Percentiles rank a stretch among this genome's conserved stretches.
phyloP scores from a whole-genome alignment of 805 yeast genomes.

The Wickerhamomyces strasburgensis region DNA sequence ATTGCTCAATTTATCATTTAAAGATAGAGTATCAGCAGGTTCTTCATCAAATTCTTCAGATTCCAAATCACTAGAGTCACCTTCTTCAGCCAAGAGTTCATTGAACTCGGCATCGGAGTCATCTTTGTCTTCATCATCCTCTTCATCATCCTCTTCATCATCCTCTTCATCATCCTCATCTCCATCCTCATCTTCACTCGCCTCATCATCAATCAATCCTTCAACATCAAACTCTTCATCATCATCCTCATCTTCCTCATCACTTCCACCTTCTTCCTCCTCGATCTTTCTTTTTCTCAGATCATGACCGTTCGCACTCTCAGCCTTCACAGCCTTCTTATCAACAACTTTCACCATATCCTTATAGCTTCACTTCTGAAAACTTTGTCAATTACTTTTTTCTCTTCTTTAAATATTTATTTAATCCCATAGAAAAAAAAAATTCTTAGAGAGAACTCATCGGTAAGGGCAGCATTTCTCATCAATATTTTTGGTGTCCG shows the following conservation, averaged over 20 bases:
- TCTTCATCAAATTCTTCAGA: slow-evolving; percentile 48
- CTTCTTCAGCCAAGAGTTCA: slow-evolving; percentile 38
- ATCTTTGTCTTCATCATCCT: slow-evolving; percentile 26
- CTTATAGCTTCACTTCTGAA: no score
- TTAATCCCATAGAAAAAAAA: no score
- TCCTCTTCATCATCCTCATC: slow-evolving; percentile 17
- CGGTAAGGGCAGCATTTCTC: no score
- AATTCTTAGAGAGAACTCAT: no score
- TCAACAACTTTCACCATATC: slow-evolving; percentile 1
- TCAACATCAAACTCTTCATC: slow-evolving; percentile 16
- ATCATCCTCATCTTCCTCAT: slow-evolving; percentile 4
- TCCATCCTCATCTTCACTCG: slow-evolving; percentile 10
- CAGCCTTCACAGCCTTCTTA: neutral
- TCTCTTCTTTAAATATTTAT: no score
- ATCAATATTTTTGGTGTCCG: no score
- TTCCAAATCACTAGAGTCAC: slow-evolving; percentile 23
- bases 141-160: slow-evolving; percentile 7
- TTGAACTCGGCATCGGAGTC: slow-evolving; percentile 64
- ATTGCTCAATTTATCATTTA: slow-evolving; percentile 52
- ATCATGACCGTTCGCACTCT: neutral
- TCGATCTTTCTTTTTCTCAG: slow-evolving; percentile 20
- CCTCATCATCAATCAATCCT: slow-evolving; percentile 34
- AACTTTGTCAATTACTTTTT: no score
- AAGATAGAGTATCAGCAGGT: slow-evolving; percentile 44
- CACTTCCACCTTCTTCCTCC: slow-evolving; percentile 12